phyloP scores from a whole-genome alignment of 139 green algal genomes.

The Chlamydomonas incerta region DNA sequence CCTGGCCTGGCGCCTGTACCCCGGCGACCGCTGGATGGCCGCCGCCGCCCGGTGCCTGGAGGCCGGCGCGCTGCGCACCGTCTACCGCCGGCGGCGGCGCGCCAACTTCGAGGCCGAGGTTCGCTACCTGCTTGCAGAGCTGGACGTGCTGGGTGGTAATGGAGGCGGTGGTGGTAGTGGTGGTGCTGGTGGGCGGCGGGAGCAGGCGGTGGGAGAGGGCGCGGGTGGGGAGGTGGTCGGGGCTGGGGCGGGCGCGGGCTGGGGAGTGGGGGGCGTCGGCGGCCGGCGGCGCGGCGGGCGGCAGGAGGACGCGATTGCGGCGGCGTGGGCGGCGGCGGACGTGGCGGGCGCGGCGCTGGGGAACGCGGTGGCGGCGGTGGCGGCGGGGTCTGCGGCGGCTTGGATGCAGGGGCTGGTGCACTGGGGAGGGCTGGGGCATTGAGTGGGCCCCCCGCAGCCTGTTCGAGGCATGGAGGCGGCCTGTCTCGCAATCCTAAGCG shows the following conservation, averaged over 20 bases:
- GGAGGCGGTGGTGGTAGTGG: not conserved
- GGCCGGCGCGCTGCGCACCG: not conserved
- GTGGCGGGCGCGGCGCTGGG: not conserved
- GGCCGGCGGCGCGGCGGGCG: not conserved
- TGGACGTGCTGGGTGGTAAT: not conserved
- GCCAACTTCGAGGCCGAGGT: not conserved
- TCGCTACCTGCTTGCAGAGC: not conserved
- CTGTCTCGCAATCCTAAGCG: no score
- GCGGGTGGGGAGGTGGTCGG: not conserved
- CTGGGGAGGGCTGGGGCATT: no score
- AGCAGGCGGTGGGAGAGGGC: not conserved
- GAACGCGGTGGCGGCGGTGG: constrained; percentile 23
- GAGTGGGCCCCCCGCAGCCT: no score
- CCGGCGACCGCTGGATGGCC: not conserved
- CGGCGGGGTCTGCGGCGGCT: constrained; percentile 13
- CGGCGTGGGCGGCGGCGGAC: not conserved
- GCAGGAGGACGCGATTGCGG: no score
- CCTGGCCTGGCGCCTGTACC: not conserved
- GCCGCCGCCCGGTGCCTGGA: not conserved
- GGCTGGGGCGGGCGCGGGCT: not conserved
- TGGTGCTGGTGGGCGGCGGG: not conserved
- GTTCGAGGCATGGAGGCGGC: no score
- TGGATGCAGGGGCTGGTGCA: constrained; percentile 33
- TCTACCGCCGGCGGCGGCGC: not conserved
- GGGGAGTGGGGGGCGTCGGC: no score